These are phyloP conservation scores for Candida easanensis DNA, from an alignment of 805 yeast genomes.

Conservation along the genomic window DNA sequence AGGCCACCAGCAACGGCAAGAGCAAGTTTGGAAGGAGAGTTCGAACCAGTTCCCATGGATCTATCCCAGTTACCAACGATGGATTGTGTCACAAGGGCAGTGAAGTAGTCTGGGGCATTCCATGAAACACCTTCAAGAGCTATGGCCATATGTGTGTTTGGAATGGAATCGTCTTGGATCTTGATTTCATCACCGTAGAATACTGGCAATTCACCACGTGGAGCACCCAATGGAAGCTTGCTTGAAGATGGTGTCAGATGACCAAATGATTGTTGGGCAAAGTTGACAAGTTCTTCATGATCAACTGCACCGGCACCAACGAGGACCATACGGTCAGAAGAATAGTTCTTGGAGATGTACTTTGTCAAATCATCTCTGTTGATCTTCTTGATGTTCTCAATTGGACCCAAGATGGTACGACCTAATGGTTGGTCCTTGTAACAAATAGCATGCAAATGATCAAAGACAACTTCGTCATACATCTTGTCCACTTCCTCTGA, in stretches of 20 bases:
- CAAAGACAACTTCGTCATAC: constrained; percentile 98
- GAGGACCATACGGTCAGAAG: constrained; percentile 97
- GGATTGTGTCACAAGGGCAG: constrained; percentile 94
- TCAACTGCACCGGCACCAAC: constrained; percentile 95
- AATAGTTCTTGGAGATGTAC: constrained; percentile 83
- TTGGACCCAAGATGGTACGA: constrained; percentile 93
- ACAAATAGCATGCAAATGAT: constrained; percentile 90
- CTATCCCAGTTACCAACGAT: constrained; percentile 98
- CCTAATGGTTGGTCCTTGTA: constrained; percentile 92
- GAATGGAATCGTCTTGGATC: constrained; percentile 76
- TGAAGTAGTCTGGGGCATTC: constrained; percentile 93
- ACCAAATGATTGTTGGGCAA: constrained; percentile 77
- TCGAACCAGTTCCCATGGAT: constrained; percentile 77
- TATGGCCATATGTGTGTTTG: constrained; percentile 86
- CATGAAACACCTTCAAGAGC: constrained; percentile 98
- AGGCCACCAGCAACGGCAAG: constrained; percentile 56
- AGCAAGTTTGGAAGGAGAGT: constrained; percentile 84
- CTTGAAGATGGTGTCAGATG: constrained; percentile 52
- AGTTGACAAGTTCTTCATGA: constrained; percentile 75
- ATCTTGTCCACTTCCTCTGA: constrained; percentile 97
- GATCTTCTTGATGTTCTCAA: constrained; percentile 80
- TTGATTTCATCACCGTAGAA: constrained; percentile 87
- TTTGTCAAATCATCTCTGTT: constrained; percentile 70
- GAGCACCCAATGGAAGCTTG: constrained; percentile 68
- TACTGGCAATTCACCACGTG: constrained; percentile 62